phyloP scores from a whole-genome alignment of 192 early-diverging fungal genomes.

The Obelidium mucronatum region DNA sequence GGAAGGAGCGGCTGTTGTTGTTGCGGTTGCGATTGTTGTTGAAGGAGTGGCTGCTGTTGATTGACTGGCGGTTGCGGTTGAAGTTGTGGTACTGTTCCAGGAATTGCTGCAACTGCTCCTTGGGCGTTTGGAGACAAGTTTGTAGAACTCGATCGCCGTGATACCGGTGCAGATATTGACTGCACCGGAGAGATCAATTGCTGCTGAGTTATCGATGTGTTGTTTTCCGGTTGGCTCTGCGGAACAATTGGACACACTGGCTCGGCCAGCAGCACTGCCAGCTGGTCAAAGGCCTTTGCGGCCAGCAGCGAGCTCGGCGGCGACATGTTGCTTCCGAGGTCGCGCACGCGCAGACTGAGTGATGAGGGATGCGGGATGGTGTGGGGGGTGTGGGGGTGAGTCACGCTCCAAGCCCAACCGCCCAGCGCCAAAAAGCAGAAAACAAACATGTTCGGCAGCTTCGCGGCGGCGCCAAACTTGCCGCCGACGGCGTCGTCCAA shows the following conservation, averaged over 20 bases:
- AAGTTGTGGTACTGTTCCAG: neutral
- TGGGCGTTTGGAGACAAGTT: neutral
- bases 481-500: too few species aligned
- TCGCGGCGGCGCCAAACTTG: too few species aligned
- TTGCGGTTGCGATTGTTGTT: neutral
- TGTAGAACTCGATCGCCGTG: neutral
- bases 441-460: neutral
- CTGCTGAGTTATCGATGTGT: neutral
- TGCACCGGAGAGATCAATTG: neutral
- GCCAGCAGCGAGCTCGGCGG: conserved; percentile 29
- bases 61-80: neutral
- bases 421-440: neutral
- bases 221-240: neutral
- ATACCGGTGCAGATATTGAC: neutral
- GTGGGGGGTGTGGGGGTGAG: neutral
- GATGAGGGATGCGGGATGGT: too few species aligned
- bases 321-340: conserved; percentile 35
- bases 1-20: neutral
- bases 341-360: too few species aligned
- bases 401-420: neutral
- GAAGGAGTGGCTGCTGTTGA: neutral
- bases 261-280: conserved; percentile 17
- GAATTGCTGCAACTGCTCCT: neutral
- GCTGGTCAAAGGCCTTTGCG: conserved; percentile 36
- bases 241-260: neutral